Conservation (phyloP, 1,284 basidiomycete genomes). For the Clitocybe nebularis region DNA sequence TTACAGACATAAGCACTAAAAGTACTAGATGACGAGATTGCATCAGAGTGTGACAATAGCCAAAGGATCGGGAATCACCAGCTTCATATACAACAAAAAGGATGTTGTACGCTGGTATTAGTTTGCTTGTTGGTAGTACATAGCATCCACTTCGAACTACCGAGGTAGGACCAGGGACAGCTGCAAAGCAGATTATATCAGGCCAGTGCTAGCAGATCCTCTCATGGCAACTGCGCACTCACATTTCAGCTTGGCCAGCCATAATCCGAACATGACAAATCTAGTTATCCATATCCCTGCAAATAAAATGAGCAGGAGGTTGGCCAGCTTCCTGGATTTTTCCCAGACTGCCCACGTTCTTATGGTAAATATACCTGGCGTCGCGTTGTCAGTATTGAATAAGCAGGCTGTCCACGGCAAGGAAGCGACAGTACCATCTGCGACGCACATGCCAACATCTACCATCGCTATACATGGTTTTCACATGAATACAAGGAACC, state of each 20-base stretch:
- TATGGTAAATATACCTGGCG: conserved; percentile 10
- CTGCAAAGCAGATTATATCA: too few species aligned
- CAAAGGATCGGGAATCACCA: not conserved
- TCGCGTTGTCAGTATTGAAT: too few species aligned
- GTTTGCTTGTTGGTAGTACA: not conserved
- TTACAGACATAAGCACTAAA: not conserved
- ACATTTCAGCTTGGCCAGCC: not conserved
- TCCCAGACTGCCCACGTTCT: conserved; percentile 9
- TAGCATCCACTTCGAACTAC: not conserved
- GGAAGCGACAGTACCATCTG: too few species aligned
- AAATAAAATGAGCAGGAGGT: conserved; percentile 1
- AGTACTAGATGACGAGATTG: not conserved
- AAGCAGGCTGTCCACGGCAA: too few species aligned
- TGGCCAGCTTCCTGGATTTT: not conserved
- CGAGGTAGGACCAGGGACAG: too few species aligned
- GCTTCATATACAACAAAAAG: conserved; percentile 1
- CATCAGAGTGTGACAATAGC: not conserved
- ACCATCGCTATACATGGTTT: too few species aligned
- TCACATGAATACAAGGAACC: too few species aligned
- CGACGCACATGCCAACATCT: too few species aligned
- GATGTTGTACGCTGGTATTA: not conserved
- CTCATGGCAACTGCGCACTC: too few species aligned
- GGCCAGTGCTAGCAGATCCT: too few species aligned
- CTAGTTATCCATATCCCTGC: not conserved
- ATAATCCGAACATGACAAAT: not conserved